A percentile compares a stretch with the other conserved stretches of the same genome.
Conservation (phyloP, 768 basidiomycete genomes). For the Floccularia luteovirens region DNA sequence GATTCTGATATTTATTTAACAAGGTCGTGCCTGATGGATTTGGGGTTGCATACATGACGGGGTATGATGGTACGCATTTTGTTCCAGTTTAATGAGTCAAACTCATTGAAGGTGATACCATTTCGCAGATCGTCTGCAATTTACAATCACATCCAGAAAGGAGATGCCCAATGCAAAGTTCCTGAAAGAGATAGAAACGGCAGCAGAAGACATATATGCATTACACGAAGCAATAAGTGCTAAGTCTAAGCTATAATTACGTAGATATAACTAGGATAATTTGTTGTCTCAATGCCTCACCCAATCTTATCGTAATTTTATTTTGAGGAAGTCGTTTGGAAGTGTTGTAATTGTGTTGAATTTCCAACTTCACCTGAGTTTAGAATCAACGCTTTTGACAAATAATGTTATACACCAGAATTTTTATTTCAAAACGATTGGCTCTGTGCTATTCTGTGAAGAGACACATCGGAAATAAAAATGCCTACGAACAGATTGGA, state of each 20-base stretch:
- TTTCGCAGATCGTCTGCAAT: constrained; percentile 68
- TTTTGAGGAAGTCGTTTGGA: too few species aligned
- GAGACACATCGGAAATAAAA: too few species aligned
- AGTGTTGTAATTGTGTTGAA: too few species aligned
- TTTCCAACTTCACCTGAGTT: too few species aligned
- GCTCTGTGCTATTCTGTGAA: too few species aligned
- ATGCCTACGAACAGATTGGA: constrained; percentile 57
- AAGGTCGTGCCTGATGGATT: constrained; percentile 89
- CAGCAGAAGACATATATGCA: constrained; percentile 61
- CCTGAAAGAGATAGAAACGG: constrained; percentile 55
- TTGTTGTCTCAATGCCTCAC: too few species aligned
- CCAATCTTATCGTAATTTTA: too few species aligned
- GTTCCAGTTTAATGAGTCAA: neutral
- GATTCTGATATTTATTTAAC: neutral
- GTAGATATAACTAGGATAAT: too few species aligned
- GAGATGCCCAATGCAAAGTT: constrained; percentile 79
- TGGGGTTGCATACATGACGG: constrained; percentile 94
- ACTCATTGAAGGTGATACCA: too few species aligned
- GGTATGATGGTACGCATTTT: constrained; percentile 54
- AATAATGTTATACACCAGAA: too few species aligned
- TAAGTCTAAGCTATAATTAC: constrained; percentile 28
- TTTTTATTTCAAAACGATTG: too few species aligned
- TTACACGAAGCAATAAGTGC: constrained; percentile 32
- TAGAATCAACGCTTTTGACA: too few species aligned
- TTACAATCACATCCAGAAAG: constrained; percentile 80